Conservation (phyloP, 768 basidiomycete species). For the Plicaturopsis crispa region DNA sequence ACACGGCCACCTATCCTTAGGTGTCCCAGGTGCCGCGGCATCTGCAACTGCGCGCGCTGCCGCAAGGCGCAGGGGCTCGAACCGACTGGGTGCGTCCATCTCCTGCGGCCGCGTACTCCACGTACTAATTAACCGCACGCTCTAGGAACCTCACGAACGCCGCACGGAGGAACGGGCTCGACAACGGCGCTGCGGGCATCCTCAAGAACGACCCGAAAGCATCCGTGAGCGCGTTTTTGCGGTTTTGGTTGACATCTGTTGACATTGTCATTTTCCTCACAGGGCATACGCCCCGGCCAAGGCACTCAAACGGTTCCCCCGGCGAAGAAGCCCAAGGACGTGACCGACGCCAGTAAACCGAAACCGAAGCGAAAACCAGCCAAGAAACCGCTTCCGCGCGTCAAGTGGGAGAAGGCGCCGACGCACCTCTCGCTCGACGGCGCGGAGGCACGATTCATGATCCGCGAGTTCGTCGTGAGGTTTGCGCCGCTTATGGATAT, state of each 20-base stretch:
- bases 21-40: slow-evolving; percentile 60
- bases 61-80: slow-evolving; percentile 55
- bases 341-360: slow-evolving; percentile 17
- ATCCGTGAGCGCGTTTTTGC: slow-evolving; percentile 14
- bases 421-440: slow-evolving; percentile 34
- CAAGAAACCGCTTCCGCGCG: slow-evolving; percentile 34
- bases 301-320: slow-evolving; percentile 11
- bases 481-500: slow-evolving; percentile 46
- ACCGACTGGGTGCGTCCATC: slow-evolving; percentile 44
- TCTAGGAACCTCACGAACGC: slow-evolving; percentile 29
- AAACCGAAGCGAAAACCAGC: slow-evolving; percentile 21
- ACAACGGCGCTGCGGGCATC: slow-evolving; percentile 25
- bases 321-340: slow-evolving; percentile 14
- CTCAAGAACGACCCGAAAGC: slow-evolving; percentile 24
- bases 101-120: slow-evolving; percentile 1
- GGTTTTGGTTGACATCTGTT: slow-evolving; percentile 4
- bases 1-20: slow-evolving; percentile 24
- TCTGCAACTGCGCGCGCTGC: slow-evolving; percentile 64
- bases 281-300: slow-evolving; percentile 19
- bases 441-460: slow-evolving; percentile 55
- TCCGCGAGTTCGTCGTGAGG: slow-evolving; percentile 68
- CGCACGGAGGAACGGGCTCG: slow-evolving; percentile 29
- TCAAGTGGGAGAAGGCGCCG: slow-evolving; percentile 48
- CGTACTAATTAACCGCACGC: slow-evolving; percentile 6
- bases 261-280: slow-evolving; percentile 1